phyloP scores from a whole-genome alignment of 306 rosid species.

The Citrullus colocynthis region DNA sequence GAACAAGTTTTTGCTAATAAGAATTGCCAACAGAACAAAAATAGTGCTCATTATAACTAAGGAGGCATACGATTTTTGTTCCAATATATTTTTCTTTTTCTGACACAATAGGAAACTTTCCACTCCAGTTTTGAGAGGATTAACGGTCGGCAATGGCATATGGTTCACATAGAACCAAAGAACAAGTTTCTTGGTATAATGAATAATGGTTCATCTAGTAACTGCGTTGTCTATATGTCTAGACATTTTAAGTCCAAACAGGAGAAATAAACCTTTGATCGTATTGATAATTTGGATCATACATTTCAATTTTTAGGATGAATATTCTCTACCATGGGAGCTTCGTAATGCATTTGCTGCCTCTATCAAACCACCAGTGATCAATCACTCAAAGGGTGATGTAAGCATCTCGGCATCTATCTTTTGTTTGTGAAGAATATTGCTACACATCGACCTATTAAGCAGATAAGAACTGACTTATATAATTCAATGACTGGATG shows the following conservation, averaged over 20 bases:
- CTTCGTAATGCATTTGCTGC: constrained; percentile 15
- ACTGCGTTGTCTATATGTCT: background rate
- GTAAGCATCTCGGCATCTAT: constrained; percentile 29
- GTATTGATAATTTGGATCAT: background rate
- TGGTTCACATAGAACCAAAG: background rate
- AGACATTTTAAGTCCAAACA: background rate
- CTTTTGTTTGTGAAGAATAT: background rate
- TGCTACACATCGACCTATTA: background rate
- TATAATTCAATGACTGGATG: background rate
- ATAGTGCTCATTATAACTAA: background rate
- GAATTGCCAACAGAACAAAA: background rate
- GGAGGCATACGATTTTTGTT: background rate
- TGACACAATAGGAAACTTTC: background rate
- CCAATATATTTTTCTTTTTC: background rate
- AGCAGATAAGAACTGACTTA: constrained; percentile 2
- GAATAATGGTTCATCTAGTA: background rate
- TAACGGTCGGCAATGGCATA: background rate
- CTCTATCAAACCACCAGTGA: constrained; percentile 32
- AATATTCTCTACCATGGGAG: constrained; percentile 17
- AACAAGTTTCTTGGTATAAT: background rate
- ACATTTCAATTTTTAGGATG: constrained; percentile 29
- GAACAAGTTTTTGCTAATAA: background rate
- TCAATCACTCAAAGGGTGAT: constrained; percentile 43
- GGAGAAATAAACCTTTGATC: background rate
- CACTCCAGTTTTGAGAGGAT: background rate